Evolutionary conservation across 2,329 filamentous ascomycete genomes (phyloP), one percentile per base, ranked within the genome.

Genomic region (Parastagonospora avenae): DNA sequence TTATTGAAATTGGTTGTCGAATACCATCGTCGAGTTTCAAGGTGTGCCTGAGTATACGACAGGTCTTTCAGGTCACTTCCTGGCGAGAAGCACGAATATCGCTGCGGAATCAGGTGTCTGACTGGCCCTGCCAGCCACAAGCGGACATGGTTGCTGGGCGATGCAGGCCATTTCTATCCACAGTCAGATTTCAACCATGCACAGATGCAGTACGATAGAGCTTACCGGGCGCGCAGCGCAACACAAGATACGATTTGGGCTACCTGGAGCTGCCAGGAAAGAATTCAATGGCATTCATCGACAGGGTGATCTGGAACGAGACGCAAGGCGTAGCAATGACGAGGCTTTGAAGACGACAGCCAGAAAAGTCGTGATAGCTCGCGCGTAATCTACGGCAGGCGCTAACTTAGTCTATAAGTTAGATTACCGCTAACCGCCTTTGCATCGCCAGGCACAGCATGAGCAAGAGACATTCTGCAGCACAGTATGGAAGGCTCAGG

Each of bases 231-330:
- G 58, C 51, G 57, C 53, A 42, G 42, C 39, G 51, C 47, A 44
- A 40, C 55, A 49, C 44, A 58, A 53, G 46, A 59, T 52, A 59
- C 66, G 59, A 53, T 55, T 55, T 32, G 57, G 53, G 58, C 66
- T 70, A 68, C 71, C 64, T 69, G 63, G 60, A 61, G 60, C 60
- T 55, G 57, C 62, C 64, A 70, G 65, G 59, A 43, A 60, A 48
- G 61, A 50, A 54, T 58, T 53, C 48, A 64, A 63, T 68, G 64
- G 70, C 71, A 74, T 74, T 74, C 71, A 74, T 73, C 58, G 67
- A 71, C 59, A 54, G 54, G 38, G 48, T 29, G 19, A 44, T 32
- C 42, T 30, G 29, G 33, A 27, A 31, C 19, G 30, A 38, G 46
- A 49, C 55, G 52, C 52, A 47, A 51, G 44, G 48, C 47, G 48